Conservation (phyloP, 768 basidiomycete species). For the Lentinula raphanica region DNA sequence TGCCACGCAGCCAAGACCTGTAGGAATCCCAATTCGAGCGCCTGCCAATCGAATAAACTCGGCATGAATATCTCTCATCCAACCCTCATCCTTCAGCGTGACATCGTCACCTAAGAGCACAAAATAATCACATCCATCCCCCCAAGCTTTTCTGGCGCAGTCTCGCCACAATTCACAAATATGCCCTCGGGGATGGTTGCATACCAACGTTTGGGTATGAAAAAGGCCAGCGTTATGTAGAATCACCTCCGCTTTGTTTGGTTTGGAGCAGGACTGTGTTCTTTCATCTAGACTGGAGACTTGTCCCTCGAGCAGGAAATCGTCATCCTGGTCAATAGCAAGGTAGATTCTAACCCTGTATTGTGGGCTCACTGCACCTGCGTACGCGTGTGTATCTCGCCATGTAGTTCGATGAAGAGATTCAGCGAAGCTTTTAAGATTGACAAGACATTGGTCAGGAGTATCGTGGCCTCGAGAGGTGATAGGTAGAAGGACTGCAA, state of each 20-base stretch:
- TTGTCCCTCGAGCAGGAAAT: slow-evolving; percentile 26
- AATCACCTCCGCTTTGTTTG: slow-evolving; percentile 30
- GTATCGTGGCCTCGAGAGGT: slow-evolving; percentile 38
- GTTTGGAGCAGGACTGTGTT: no score
- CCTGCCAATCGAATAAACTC: slow-evolving; percentile 32
- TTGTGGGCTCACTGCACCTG: slow-evolving; percentile 20
- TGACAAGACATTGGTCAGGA: slow-evolving; percentile 33
- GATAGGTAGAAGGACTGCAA: slow-evolving; percentile 54
- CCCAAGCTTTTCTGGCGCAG: slow-evolving; percentile 42
- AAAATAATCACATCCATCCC: slow-evolving; percentile 44
- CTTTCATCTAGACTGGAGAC: no score
- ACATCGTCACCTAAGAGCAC: slow-evolving; percentile 55
- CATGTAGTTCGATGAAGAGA: slow-evolving; percentile 44
- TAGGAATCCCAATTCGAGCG: slow-evolving; percentile 22
- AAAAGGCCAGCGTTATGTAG: slow-evolving; percentile 32
- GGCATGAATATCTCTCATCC: slow-evolving; percentile 40
- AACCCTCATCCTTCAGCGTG: slow-evolving; percentile 41
- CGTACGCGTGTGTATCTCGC: slow-evolving; percentile 30
- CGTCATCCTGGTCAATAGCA: slow-evolving; percentile 47
- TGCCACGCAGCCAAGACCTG: slow-evolving; percentile 52
- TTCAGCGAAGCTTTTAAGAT: slow-evolving; percentile 36
- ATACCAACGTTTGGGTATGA: slow-evolving; percentile 30
- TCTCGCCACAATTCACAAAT: slow-evolving; percentile 52
- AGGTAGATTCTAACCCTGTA: slow-evolving; percentile 44
- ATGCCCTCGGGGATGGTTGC: slow-evolving; percentile 37